These are phyloP conservation scores for Candida tetrigidarum DNA, from an alignment of 1,139 yeast species.

Conservation along the genomic window DNA sequence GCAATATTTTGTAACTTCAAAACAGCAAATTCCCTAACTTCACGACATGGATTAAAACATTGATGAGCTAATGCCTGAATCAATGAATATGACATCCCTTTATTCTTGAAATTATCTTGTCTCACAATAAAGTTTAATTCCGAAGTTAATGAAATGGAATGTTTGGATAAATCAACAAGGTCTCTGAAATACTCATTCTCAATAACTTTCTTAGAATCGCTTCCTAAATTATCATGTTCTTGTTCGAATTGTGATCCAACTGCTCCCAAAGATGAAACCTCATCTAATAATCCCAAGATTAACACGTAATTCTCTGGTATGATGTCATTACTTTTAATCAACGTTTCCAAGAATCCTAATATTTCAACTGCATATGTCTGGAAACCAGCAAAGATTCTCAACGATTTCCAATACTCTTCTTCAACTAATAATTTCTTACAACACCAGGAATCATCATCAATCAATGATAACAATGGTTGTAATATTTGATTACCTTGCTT, in stretches of 20 bases:
- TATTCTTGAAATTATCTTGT: slow-evolving; percentile 28
- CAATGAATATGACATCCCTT: slow-evolving; percentile 57
- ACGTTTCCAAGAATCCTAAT: slow-evolving; percentile 50
- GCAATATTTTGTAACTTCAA: slow-evolving; percentile 53
- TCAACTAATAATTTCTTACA: slow-evolving; percentile 39
- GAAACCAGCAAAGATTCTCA: slow-evolving; percentile 61
- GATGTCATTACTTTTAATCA: slow-evolving; percentile 45
- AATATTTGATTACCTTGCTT: slow-evolving; percentile 56
- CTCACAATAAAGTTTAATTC: slow-evolving; percentile 42
- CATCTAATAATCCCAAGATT: slow-evolving; percentile 73
- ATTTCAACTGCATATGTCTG: slow-evolving; percentile 54
- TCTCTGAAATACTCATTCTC: slow-evolving; percentile 48
- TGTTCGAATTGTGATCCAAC: slow-evolving; percentile 80
- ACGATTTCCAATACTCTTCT: slow-evolving; percentile 66
- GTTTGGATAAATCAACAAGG: slow-evolving; percentile 59
- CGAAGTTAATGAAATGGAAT: slow-evolving; percentile 64
- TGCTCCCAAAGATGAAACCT: slow-evolving; percentile 82
- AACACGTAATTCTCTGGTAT: slow-evolving; percentile 59
- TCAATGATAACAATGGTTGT: slow-evolving; percentile 55
- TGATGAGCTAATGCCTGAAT: slow-evolving; percentile 86
- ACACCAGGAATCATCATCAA: slow-evolving; percentile 54
- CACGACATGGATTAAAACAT: slow-evolving; percentile 86
- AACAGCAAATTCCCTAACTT: slow-evolving; percentile 69
- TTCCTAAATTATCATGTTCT: slow-evolving; percentile 40
- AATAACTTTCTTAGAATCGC: slow-evolving; percentile 20